Evolutionary conservation across 2,329 filamentous ascomycete genomes (phyloP).

Genomic region (Fusarium beomiforme): DNA sequence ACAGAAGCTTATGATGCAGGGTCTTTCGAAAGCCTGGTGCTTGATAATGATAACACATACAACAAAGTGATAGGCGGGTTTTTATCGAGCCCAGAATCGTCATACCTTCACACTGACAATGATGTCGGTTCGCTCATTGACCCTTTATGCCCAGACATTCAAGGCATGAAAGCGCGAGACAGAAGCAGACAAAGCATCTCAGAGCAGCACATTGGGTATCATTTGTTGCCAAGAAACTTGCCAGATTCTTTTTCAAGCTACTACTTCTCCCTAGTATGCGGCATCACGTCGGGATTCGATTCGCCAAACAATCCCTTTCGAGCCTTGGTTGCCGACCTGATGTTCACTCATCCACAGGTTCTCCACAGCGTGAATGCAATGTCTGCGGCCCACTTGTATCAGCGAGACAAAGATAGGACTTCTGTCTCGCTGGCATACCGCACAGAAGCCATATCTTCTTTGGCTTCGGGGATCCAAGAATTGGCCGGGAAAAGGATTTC

Average conservation of each 20-base stretch:
- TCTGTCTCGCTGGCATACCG: neutral
- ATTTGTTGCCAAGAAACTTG: neutral
- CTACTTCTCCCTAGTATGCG: neutral
- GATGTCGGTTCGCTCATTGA: neutral
- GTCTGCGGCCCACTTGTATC: neutral
- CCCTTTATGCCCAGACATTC: neutral
- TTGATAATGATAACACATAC: neutral
- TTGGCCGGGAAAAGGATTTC: neutral
- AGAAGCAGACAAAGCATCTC: neutral
- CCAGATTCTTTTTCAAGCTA: neutral
- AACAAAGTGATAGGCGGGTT: neutral
- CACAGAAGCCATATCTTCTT: neutral
- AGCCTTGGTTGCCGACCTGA: neutral
- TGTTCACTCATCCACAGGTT: neutral
- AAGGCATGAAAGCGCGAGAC: neutral
- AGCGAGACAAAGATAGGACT: neutral
- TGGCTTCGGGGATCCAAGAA: neutral
- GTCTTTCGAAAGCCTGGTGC: neutral
- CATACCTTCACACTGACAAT: neutral
- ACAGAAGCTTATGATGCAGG: neutral
- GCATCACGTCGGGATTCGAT: neutral
- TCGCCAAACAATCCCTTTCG: neutral
- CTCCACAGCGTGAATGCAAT: neutral
- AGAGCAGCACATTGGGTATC: neutral
- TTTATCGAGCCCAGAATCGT: neutral